Base-by-base conservation (phyloP, 495 filamentous ascomycete species). In the Penicillium verhagenii region DNA sequence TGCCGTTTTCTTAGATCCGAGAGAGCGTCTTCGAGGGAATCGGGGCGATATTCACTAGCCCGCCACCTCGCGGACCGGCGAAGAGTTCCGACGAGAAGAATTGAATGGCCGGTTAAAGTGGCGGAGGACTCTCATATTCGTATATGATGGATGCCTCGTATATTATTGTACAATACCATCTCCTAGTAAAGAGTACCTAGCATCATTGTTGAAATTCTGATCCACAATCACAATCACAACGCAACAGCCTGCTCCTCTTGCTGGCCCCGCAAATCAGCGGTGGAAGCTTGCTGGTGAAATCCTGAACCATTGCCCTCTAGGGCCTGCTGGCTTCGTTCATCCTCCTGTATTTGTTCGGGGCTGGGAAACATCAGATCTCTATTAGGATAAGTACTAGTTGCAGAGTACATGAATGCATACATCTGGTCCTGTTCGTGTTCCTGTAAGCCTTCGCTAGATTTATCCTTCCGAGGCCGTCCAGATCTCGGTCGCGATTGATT, bases 21-120 rank as follows among this genome's bases (percentile, higher is more conserved):
- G 66, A 69, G 20, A 57, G 54, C 28, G 61, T 78, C 52, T 76
- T 76, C 42, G 55, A 64, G 20, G 59, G 62, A 19, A 37, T 78
- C 6, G 61, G 63, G 47, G 56, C 61, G 10, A 56, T 73, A 0
- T 75, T 76, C 42, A 72, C 73, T 19, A 52, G 69, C 4, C 70
- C 73, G 4, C 59, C 70, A 21, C 63, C 72, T 50, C 70, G 72
- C 9, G 51, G 53, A 7, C 64, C 69, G 1, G 58, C 64, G 29
- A 65, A 59, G 31, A 70, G 59, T 21, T 50, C 58, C 0, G 64
- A 66, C 29, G 58, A 63, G 14, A 59, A 53, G 18, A 53, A 50
- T 24, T 55, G 37, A 50, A 54, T 1, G 26, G 35, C 26, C 24
- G 19, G 52, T 38, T 37, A 48, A n/a, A 43, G 29, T 4, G 13